Percentiles rank a stretch among this genome's conserved stretches.
Conservation (phyloP, 805 yeast genomes). For the Spathaspora hagerdaliae region DNA sequence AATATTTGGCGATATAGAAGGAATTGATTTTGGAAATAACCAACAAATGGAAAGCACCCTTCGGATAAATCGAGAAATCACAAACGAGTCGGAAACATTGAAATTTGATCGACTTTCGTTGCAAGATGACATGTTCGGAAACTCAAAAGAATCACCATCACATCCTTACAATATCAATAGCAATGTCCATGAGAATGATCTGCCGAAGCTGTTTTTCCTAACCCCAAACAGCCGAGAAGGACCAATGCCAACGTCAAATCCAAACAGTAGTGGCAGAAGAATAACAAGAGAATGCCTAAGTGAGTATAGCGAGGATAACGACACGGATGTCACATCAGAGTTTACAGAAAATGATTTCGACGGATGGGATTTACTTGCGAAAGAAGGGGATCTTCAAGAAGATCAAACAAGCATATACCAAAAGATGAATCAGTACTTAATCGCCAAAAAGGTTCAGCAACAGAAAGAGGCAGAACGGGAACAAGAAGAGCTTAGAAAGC, state of each 20-base stretch:
- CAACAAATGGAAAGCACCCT: background rate
- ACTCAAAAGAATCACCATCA: background rate
- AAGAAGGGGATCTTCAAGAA: slow-evolving; percentile 22
- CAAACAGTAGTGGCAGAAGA: slow-evolving; percentile 2
- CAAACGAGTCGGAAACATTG: background rate
- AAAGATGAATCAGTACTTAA: slow-evolving; percentile 21
- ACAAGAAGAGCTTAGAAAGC: slow-evolving; percentile 23
- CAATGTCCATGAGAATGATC: background rate
- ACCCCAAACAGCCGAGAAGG: background rate
- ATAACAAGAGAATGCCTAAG: slow-evolving; percentile 15
- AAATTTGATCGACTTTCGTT: background rate
- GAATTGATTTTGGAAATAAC: slow-evolving; percentile 3
- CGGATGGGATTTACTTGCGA: slow-evolving; percentile 35
- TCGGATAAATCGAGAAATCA: background rate
- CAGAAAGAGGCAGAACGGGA: slow-evolving; percentile 31
- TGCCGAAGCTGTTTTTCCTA: slow-evolving; percentile 1
- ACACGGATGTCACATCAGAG: slow-evolving; percentile 37
- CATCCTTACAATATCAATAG: background rate
- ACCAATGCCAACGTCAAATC: background rate
- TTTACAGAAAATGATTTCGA: slow-evolving; percentile 36
- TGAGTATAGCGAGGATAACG: slow-evolving; percentile 35
- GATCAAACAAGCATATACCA: slow-evolving; percentile 17
- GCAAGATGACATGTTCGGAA: background rate
- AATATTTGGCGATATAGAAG: slow-evolving; percentile 9
- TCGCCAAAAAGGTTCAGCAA: slow-evolving; percentile 18